Base-by-base conservation (phyloP, 2,329 filamentous ascomycete species). In the Sporothrix mexicana region DNA sequence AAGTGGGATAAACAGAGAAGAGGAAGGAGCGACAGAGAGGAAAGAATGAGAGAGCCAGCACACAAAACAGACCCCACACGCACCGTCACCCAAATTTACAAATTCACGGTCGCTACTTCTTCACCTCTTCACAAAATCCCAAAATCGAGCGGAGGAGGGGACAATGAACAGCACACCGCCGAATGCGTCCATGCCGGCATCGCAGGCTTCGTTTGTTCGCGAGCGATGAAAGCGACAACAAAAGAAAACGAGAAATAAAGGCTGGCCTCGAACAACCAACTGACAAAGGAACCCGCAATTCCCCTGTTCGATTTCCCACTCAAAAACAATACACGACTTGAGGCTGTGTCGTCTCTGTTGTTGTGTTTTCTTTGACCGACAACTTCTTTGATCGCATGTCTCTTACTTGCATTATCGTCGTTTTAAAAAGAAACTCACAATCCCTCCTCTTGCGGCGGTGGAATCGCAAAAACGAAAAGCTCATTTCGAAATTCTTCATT, bases 131-230 rank as follows among this genome's bases (percentile, higher is more conserved):
- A 25, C 43, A 10, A 41, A 30, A 69, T 57, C 64, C 49, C 61
- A 53, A 62, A 66, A 20, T 20, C 20, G 51, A 55, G 51, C 10
- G n/a, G n/a, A 45, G 41, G 36, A 23, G 59, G 36, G 61, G 57
- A 72, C 66, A 69, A 71, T 74, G 73, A 59, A 59, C 70, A 45
- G 49, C 70, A 68, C 69, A 70, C 64, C 67, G 74, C 75, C 75
- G 72, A 74, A 76, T 72, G 70, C 75, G 71, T 74, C 73, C 9
- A 68, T 64, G 51, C 23, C 36, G 66, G 61, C 70, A 70, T 47
- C 62, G 20, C 51, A 43, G 17, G 57, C 23, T 67, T 72, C 23
- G 30, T 59, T 72, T 68, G 47, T 67, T 41, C 23, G 47, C 17
- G 41, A 30, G 53, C 51, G 70, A 36, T 59, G 49, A 55, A 66